Conservation (phyloP, 2,329 filamentous ascomycete species). For the Trichoderma koningiopsis region DNA sequence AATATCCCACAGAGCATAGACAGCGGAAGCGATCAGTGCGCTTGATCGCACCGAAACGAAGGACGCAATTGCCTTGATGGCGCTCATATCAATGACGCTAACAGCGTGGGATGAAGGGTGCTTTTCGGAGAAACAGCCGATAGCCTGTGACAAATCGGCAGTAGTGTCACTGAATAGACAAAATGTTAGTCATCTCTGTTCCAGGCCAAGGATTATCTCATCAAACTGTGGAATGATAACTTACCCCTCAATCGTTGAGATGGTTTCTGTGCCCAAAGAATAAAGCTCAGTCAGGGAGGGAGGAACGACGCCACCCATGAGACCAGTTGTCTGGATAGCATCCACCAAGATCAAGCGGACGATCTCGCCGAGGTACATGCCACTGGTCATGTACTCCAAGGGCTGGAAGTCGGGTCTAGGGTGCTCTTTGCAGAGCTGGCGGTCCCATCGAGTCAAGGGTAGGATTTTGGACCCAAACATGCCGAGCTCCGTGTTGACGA, state of each 20-base stretch:
- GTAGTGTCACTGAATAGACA: conserved; percentile 46
- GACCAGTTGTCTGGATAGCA: conserved; percentile 55
- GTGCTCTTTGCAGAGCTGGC: conserved; percentile 53
- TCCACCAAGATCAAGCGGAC: conserved; percentile 61
- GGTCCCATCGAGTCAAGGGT: conserved; percentile 64
- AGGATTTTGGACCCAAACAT: conserved; percentile 66
- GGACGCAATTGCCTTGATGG: conserved; percentile 55
- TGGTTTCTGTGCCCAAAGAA: conserved; percentile 61
- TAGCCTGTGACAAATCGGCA: conserved; percentile 46
- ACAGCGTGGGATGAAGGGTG: conserved; percentile 51
- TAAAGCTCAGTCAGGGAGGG: conserved; percentile 55
- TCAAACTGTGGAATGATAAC: conserved; percentile 31
- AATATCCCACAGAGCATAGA: conserved; percentile 62
- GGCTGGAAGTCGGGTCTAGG: conserved; percentile 63
- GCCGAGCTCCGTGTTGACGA: conserved; percentile 67
- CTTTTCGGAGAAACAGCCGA: conserved; percentile 50
- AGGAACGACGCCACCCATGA: conserved; percentile 61
- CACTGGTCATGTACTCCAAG: conserved; percentile 63
- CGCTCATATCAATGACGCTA: conserved; percentile 51
- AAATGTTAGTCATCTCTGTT: conserved; percentile 30
- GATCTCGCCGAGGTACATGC: conserved; percentile 68
- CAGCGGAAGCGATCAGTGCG: conserved; percentile 59
- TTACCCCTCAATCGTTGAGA: conserved; percentile 61
- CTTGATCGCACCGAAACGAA: conserved; percentile 61
- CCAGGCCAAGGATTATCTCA: background rate